A percentile compares a stretch with the other conserved stretches of the same genome.
phyloP scores from a whole-genome alignment of 495 filamentous ascomycete genomes.

The Hypoxylon lienhwacheense region DNA sequence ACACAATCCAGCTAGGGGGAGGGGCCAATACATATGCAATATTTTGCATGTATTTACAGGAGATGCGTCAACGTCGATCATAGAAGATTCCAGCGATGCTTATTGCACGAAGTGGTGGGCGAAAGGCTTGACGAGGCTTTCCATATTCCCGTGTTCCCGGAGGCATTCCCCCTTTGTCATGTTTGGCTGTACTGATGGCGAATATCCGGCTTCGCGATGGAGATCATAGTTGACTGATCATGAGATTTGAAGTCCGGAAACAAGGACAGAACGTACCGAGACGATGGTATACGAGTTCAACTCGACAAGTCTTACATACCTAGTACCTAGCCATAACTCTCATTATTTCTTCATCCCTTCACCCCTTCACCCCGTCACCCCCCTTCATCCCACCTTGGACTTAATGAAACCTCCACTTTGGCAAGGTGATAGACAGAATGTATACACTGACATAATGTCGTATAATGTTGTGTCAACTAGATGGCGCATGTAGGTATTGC shows the following conservation, averaged over 20 bases:
- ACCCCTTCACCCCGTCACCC: too few relatives aligned
- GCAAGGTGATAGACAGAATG: conserved; percentile 2
- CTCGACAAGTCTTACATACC: conserved; percentile 1
- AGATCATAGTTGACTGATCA: conserved; percentile 6
- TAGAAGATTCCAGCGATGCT: conserved; percentile 32
- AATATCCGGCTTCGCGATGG: conserved; percentile 18
- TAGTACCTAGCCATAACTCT: too few relatives aligned
- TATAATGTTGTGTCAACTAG: conserved; percentile 11
- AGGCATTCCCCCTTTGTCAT: conserved; percentile 3
- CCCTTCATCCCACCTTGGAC: conserved; percentile 16
- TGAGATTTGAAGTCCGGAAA: conserved; percentile 8
- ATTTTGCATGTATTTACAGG: conserved; percentile 21
- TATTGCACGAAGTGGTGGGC: conserved; percentile 12
- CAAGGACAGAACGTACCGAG: conserved; percentile 2
- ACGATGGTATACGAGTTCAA: background rate
- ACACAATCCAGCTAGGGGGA: conserved; percentile 25
- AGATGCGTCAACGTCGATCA: conserved; percentile 35
- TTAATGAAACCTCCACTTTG: conserved; percentile 12
- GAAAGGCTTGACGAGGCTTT: conserved; percentile 17
- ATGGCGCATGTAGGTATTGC: conserved; percentile 8
- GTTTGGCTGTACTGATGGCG: conserved; percentile 11
- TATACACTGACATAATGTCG: too few relatives aligned
- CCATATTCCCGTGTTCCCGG: conserved; percentile 13
- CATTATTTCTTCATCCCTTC: background rate
- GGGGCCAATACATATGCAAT: conserved; percentile 22